phyloP scores from a whole-genome alignment of 768 basidiomycete genomes.

The Botryobasidium botryosum region DNA sequence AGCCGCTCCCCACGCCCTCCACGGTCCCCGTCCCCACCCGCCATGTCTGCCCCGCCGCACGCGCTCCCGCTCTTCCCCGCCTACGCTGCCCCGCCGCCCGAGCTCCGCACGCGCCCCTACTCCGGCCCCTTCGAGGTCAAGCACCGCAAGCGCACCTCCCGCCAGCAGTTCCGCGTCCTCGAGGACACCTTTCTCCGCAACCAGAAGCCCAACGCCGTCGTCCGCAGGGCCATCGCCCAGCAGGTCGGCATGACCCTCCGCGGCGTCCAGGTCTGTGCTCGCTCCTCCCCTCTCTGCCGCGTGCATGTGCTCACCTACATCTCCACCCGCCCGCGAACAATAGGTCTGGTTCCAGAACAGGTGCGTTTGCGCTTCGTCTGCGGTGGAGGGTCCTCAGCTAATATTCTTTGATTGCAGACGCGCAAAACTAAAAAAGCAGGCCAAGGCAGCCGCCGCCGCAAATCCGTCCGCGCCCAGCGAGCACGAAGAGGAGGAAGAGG shows the following conservation, averaged over 20 bases:
- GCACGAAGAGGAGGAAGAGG: neutral
- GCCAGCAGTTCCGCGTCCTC: constrained; percentile 73
- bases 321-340: constrained; percentile 7
- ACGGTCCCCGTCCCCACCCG: too few relatives aligned
- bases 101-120: too few relatives aligned
- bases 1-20: too few relatives aligned
- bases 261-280: constrained; percentile 91
- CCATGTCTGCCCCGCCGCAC: too few relatives aligned
- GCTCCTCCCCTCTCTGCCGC: neutral
- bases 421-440: constrained; percentile 65
- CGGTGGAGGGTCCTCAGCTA: constrained; percentile 4
- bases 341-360: constrained; percentile 83
- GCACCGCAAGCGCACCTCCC: constrained; percentile 80
- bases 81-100: too few relatives aligned
- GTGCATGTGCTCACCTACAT: neutral
- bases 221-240: constrained; percentile 62
- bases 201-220: constrained; percentile 67
- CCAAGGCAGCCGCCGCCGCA: constrained; percentile 28
- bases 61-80: too few relatives aligned
- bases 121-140: constrained; percentile 88
- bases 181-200: constrained; percentile 75
- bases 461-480: neutral
- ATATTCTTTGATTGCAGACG: constrained; percentile 35
- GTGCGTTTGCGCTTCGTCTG: constrained; percentile 23
- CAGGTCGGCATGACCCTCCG: constrained; percentile 84